A percentile compares a stretch with the other conserved stretches of the same genome.
phyloP scores from a whole-genome alignment of 1,284 basidiomycete species.

The Moesziomyces parantarcticus region DNA sequence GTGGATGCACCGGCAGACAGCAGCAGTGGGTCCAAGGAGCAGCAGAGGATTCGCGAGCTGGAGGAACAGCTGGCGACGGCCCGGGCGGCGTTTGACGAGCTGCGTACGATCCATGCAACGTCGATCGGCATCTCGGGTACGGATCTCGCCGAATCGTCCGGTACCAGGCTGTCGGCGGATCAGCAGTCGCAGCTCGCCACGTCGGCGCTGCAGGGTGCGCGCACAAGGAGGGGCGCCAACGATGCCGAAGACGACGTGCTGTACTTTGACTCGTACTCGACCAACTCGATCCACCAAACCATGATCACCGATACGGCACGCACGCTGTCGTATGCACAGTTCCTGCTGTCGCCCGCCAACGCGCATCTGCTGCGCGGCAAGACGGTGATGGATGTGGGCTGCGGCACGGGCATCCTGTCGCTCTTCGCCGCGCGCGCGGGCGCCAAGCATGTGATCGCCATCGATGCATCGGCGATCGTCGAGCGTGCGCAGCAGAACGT shows the following conservation, averaged over 20 bases:
- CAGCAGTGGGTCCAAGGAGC: not conserved
- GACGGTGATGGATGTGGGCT: slow-evolving; percentile 89
- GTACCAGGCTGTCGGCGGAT: not conserved
- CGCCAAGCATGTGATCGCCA: slow-evolving; percentile 90
- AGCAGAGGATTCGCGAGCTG: slow-evolving; percentile 31
- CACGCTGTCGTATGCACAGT: slow-evolving; percentile 90
- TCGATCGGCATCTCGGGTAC: slow-evolving; percentile 33
- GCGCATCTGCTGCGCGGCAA: slow-evolving; percentile 84
- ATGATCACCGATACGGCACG: slow-evolving; percentile 84
- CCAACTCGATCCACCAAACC: slow-evolving; percentile 79
- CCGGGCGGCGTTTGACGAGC: slow-evolving; percentile 49
- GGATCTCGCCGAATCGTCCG: slow-evolving; percentile 20
- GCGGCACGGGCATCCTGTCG: slow-evolving; percentile 77
- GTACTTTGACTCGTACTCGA: slow-evolving; percentile 93
- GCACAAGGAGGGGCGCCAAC: slow-evolving; percentile 22
- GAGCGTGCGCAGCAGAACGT: slow-evolving; percentile 84
- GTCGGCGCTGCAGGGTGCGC: slow-evolving; percentile 4
- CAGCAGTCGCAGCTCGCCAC: slow-evolving; percentile 22
- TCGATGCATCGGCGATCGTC: slow-evolving; percentile 90
- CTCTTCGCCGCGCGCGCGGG: slow-evolving; percentile 92
- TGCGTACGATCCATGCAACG: slow-evolving; percentile 42
- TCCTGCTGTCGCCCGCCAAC: slow-evolving; percentile 80
- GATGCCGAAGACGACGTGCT: slow-evolving; percentile 79
- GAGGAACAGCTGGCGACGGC: slow-evolving; percentile 48
- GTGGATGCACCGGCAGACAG: not conserved